Percentiles rank a stretch among this genome's conserved stretches.
These are phyloP conservation scores for Leersia perrieri DNA, from an alignment of 176 grass and related monocot genomes.

Conservation along the genomic window DNA sequence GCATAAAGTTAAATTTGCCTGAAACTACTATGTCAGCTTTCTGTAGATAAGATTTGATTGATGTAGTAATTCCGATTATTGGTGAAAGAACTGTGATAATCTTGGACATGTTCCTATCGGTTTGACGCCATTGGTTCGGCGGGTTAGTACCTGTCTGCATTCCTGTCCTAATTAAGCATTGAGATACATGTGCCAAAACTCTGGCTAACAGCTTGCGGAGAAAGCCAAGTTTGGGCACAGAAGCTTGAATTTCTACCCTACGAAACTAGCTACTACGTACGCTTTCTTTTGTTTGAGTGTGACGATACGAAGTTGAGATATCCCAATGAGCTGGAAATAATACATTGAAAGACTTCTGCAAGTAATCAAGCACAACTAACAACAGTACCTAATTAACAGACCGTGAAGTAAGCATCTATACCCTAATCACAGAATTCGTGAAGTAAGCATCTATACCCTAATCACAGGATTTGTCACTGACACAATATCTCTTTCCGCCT, in stretches of 20 bases:
- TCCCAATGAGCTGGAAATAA: not conserved
- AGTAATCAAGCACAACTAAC: not conserved
- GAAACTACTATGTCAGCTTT: not conserved
- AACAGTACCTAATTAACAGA: not conserved
- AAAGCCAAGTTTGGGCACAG: not conserved
- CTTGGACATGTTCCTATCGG: not conserved
- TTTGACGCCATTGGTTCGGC: not conserved
- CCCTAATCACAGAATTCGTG: not conserved
- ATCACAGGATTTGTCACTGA: not conserved
- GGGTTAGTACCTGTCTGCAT: not conserved
- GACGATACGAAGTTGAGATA: not conserved
- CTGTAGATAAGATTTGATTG: not conserved
- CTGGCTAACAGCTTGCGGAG: not conserved
- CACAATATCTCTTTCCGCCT: not conserved
- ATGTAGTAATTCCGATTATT: not conserved
- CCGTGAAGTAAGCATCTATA: not conserved
- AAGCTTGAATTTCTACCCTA: not conserved
- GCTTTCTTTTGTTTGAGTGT: too few species aligned
- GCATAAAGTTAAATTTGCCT: too few species aligned
- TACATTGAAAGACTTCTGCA: not conserved
- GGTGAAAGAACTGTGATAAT: not conserved
- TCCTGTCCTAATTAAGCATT: not conserved
- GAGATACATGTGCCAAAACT: slow-evolving; percentile 7
- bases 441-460: not conserved
- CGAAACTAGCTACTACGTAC: not conserved